Evolutionary conservation across 169 alveolate genomes (phyloP).

Genomic region (Plasmodium adleri): DNA sequence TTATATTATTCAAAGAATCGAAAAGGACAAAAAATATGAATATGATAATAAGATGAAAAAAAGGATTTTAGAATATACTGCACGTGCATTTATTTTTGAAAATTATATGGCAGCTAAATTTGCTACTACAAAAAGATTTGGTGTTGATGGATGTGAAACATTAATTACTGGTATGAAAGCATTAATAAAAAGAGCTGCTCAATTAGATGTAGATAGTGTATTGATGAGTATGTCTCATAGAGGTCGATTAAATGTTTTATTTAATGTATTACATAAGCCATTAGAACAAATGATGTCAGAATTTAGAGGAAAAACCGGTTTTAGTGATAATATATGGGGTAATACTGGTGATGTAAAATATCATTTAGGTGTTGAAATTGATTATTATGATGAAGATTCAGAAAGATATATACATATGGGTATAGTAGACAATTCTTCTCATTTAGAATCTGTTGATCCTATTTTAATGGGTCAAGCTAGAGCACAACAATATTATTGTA

Average conservation of each 20-base stretch:
- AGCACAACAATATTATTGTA: constrained; percentile 90
- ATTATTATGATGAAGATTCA: constrained; percentile 83
- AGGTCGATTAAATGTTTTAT: constrained; percentile 94
- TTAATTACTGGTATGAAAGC: constrained; percentile 89
- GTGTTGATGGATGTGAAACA: constrained; percentile 95
- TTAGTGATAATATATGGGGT: constrained; percentile 82
- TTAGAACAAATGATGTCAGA: constrained; percentile 92
- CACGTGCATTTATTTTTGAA: constrained; percentile 83
- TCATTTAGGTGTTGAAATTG: constrained; percentile 92
- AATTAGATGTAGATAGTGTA: constrained; percentile 88
- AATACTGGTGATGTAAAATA: constrained; percentile 95
- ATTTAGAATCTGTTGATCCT: constrained; percentile 95
- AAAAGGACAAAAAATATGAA: constrained; percentile 67
- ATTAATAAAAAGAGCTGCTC: constrained; percentile 52
- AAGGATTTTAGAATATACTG: constrained; percentile 70
- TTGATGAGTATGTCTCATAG: constrained; percentile 97
- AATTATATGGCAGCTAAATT: constrained; percentile 84
- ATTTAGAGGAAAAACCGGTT: constrained; percentile 87
- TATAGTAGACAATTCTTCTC: constrained; percentile 94
- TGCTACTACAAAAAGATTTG: constrained; percentile 94
- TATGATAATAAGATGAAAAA: constrained; percentile 63
- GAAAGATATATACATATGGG: constrained; percentile 85
- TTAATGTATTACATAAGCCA: constrained; percentile 93
- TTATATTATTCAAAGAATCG: constrained; percentile 81
- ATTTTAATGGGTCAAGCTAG: constrained; percentile 93